Base-by-base conservation (phyloP, 371 early-diverging fungal genomes). In the Mortierella polycephala region DNA sequence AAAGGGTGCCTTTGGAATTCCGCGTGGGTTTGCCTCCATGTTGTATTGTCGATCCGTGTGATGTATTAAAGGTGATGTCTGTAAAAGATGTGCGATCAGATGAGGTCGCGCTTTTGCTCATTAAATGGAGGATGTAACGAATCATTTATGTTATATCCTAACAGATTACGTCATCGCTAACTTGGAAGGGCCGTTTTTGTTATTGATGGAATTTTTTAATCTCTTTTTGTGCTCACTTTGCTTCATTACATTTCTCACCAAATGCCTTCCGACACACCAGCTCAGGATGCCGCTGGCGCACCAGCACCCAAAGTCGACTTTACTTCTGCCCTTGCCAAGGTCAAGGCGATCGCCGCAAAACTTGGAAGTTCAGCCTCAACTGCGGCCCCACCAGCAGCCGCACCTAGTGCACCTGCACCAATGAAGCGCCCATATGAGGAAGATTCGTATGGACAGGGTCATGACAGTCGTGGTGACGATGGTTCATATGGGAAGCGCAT, bases 1-100 rank as follows among this genome's bases (percentile, higher is more conserved):
- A 85, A 98, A 98, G 44, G 96, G 97, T n/a, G 97, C 96, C 75
- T 88, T 87, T 20, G 98, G 98, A 66, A 98, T 98, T 69, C 98
- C 97, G 58, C 97, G 86, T 21, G 98, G 95, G 76, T 98, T 98
- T 23, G 90, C 82, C 62, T 91, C 88, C 81, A 92, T 84, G 69
- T 71, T 83, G 57, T 37, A 9, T 30, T 30, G 30, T 30, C 30
- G 30, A 30, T 30, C 30, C 30, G 30, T 30, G 30, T 2, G 30
- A 30, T 30, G 30, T 30, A 30, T 30, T 30, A 30, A 30, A 30
- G 30, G 30, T 30, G 30, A 4, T 56, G 20, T 39, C 16, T 20
- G 20, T 46, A 23, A 49, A 54, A 49, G 30, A n/a, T 11, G 44
- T 9, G 18, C 9, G 45, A 18, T 18, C 44, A 58, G 59, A 58